A percentile compares a stretch with the other conserved stretches of the same genome.
These are phyloP conservation scores for Leishmania amazonensis DNA, from an alignment of 208 protist species.

Conservation along the genomic window DNA sequence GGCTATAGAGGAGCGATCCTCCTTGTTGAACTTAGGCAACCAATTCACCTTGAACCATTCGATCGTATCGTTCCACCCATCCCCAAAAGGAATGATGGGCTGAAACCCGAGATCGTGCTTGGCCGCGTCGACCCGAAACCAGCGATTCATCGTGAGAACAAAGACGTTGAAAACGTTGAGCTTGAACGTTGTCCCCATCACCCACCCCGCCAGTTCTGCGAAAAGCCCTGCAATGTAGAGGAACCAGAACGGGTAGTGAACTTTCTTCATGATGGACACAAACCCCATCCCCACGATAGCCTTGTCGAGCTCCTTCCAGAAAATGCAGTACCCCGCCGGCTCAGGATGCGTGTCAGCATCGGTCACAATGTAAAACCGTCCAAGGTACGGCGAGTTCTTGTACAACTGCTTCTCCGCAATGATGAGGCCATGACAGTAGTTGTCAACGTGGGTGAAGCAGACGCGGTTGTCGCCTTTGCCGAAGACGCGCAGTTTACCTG, in stretches of 20 bases:
- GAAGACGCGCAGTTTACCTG: constrained; percentile 94
- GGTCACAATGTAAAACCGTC: constrained; percentile 96
- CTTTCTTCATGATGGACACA: constrained; percentile 74
- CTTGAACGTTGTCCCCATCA: constrained; percentile 88
- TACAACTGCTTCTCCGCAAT: constrained; percentile 91
- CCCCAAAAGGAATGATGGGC: constrained; percentile 87
- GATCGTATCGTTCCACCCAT: constrained; percentile 91
- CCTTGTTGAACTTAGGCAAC: constrained; percentile 83
- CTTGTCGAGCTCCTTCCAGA: constrained; percentile 94
- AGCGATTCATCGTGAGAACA: constrained; percentile 96
- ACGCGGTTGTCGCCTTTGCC: constrained; percentile 92
- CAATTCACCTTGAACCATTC: constrained; percentile 91
- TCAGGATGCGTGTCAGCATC: constrained; percentile 93
- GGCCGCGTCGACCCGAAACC: constrained; percentile 92
- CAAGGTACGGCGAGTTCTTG: constrained; percentile 87
- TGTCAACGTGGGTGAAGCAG: constrained; percentile 96
- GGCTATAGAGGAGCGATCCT: constrained; percentile 62
- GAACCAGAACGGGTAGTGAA: constrained; percentile 91
- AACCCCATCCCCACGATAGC: constrained; percentile 91
- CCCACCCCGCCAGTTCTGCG: constrained; percentile 69
- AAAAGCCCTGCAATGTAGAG: constrained; percentile 84
- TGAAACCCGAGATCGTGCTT: constrained; percentile 86
- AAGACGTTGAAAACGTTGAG: constrained; percentile 94
- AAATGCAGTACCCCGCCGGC: constrained; percentile 87
- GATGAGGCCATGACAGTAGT: constrained; percentile 95